Base-by-base conservation (phyloP, 352 stramenopile species). In the Globisporangium acanthophoron region DNA sequence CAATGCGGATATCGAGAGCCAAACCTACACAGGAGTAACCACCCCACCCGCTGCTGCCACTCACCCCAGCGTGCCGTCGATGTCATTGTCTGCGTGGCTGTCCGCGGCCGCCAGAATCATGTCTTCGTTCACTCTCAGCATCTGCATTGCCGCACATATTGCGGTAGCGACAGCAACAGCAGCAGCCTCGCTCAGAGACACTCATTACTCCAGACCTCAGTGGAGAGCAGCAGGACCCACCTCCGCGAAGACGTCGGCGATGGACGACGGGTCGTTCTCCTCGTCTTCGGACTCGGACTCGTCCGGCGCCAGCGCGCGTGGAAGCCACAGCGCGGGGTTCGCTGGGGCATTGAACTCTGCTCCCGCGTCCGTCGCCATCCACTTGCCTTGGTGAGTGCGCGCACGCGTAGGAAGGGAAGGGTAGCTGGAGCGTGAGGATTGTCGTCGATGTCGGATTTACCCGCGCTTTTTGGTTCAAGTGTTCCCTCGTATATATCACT, bases 101-200 rank as follows among this genome's bases (percentile, higher is more conserved):
- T 88, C 76, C 24, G 78, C 80, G 18, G 74, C 66, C 8, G 75
- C 78, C 20, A 67, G 59, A 35, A 90, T 70, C 61, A 92, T 70
- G 66, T 92, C 82, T 57, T 92, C 80, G 52, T 92, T 92, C 44
- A 80, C 67, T 9, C 61, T 69, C 39, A 92, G 67, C 80, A 90
- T 90, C 82, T 92, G 54, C 41, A 16, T 51, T 2, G 21, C 3
- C 11, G 45, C 43, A 52, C 18, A 37, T 0, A 27, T 27, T 27
- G 1, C 24, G 24, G 24, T 27, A 27, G 6, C 33, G 9, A 37
- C 33, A 37, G 33, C 33, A 9, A 6, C 3, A 37, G 33, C 33
- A 37, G 33, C 33, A 37, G 33, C 6, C 33, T 12, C 33, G 33
- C 33, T 37, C 33, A 37, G 33, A 37, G 9, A 11, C 33, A 2